Conservation (phyloP, 257 asterid genomes). For the Misopates orontium region DNA sequence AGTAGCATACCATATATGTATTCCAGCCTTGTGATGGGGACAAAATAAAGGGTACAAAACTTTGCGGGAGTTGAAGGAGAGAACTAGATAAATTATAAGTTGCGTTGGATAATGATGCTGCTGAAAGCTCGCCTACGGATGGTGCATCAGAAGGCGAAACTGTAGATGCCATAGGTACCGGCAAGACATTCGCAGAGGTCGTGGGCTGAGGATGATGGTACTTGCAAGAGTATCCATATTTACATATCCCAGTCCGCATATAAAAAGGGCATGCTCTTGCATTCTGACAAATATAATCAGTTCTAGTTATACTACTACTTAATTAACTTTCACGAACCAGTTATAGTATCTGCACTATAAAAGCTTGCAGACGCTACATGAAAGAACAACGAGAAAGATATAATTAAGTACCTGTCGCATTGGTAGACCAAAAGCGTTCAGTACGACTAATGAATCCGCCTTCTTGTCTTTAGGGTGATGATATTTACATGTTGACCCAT, state of each 20-base stretch:
- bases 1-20: constrained; percentile 54
- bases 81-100: constrained; percentile 43
- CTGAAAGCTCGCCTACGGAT: constrained; percentile 39
- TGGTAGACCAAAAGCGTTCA: constrained; percentile 64
- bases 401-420: constrained; percentile 73
- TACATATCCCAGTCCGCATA: constrained; percentile 66
- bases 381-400: constrained; percentile 17
- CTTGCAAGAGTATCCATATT: constrained; percentile 65
- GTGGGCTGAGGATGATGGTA: constrained; percentile 72
- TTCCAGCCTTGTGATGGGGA: constrained; percentile 66
- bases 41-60: constrained; percentile 48
- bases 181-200: constrained; percentile 43
- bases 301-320: not conserved
- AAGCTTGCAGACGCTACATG: not conserved
- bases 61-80: constrained; percentile 49
- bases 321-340: no score
- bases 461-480: constrained; percentile 67
- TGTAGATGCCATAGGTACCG: constrained; percentile 46
- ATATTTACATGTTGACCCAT: constrained; percentile 64
- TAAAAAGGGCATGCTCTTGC: constrained; percentile 53
- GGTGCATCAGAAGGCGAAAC: constrained; percentile 36
- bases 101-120: constrained; percentile 41
- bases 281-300: constrained; percentile 38
- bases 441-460: constrained; percentile 32
- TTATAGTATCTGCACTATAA: not conserved